Base-by-base conservation (phyloP, 108 stramenopile species). In the Fistulifera pelliculosa region DNA sequence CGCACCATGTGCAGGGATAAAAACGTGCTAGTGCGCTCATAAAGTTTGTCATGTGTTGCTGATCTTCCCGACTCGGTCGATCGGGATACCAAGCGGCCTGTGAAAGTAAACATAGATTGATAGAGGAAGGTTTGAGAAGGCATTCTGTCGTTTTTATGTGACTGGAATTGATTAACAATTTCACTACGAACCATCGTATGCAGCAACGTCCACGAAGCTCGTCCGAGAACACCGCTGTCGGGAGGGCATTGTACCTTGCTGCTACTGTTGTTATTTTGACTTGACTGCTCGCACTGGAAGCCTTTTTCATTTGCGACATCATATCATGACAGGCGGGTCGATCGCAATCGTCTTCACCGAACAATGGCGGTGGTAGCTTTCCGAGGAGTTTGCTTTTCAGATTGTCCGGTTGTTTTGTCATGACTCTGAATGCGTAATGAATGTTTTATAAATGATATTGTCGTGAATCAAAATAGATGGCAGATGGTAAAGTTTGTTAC, bases 61-160 rank as follows among this genome's bases (percentile, higher is more conserved):
- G 57, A 53, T 92, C 77, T 38, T 81, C 61, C 2, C 19, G 18
- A 0, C 86, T 69, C n/a, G 90, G 90, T 60, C 62, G 44, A 5
- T 85, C 80, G 0, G 90, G 90, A 71, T 87, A 92, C 85, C 85
- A 92, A 8, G 90, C 86, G 16, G 81, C 82, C 78, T 79, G 38
- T 21, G 13, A 17, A 51, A 54, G n/a, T 5, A 56, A 45, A 28
- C 23, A 15, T 17, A 54, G 43, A 38, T 19, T 51, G 19, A 19
- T 13, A 49, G 21, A 48, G 14, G 27, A 64, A 49, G 27, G 31
- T 1, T 40, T 24, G 39, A 39, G 1, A 60, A 44, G 12, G 41
- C 12, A 44, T 6, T 48, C 10, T 12, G 42, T 58, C 28, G 51
- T 15, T 35, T 47, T 18, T 58, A 1, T 14, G 16, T n/a, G 27